These are phyloP conservation scores for Globisporangium apiculatum DNA, from an alignment of 352 stramenopile species.

Conservation along the genomic window DNA sequence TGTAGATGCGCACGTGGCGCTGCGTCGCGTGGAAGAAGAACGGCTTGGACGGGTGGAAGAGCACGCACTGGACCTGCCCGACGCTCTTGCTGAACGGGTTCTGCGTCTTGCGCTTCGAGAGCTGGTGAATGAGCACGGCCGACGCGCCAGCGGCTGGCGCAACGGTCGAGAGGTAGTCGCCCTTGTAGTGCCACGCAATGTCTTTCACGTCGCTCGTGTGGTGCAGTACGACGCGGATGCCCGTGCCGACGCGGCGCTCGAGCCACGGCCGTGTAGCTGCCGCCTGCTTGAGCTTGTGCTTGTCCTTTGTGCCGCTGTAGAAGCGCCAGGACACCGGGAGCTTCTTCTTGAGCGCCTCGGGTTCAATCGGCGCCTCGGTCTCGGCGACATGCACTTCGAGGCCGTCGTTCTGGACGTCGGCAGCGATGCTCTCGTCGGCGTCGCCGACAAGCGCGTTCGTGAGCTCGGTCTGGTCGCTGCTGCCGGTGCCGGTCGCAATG, in stretches of 20 bases:
- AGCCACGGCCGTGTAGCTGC: constrained; percentile 43
- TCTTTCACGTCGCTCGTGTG: constrained; percentile 89
- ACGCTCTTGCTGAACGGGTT: constrained; percentile 96
- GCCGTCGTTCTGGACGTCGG: constrained; percentile 34
- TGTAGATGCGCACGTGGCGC: constrained; percentile 97
- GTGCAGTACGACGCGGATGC: constrained; percentile 81
- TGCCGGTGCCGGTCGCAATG: constrained; percentile 93
- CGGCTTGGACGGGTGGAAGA: constrained; percentile 98
- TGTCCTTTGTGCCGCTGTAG: constrained; percentile 77
- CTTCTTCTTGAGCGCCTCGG: constrained; percentile 78
- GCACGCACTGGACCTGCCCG: constrained; percentile 91
- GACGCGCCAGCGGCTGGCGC: constrained; percentile 82
- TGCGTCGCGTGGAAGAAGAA: constrained; percentile 99
- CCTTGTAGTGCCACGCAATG: constrained; percentile 97
- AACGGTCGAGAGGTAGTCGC: constrained; percentile 98
- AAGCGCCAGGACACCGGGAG: constrained; percentile 90
- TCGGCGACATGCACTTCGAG: constrained; percentile 62
- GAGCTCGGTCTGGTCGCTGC: constrained; percentile 89
- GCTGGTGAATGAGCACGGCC: constrained; percentile 96
- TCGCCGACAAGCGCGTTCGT: constrained; percentile 93
- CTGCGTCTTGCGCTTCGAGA: constrained; percentile 95
- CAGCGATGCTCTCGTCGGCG: constrained; percentile 62
- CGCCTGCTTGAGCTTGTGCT: constrained; percentile 44
- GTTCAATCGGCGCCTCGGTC: constrained; percentile 58
- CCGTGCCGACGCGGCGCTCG: constrained; percentile 70